Base-by-base conservation (phyloP, 805 yeast genomes). In the Metschnikowia proteae region DNA sequence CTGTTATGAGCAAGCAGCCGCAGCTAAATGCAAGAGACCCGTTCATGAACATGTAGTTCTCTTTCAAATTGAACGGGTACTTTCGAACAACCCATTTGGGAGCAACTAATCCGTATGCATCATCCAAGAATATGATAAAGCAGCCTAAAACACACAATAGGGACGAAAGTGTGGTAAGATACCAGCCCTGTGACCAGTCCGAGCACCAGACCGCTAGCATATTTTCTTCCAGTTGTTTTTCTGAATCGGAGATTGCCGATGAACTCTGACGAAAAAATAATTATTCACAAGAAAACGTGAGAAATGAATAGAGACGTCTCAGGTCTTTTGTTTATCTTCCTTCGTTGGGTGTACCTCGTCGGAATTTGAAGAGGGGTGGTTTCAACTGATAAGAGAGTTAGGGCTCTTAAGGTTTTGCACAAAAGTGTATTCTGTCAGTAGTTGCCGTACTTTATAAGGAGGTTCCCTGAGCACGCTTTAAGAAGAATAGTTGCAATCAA, bases 1-100 rank as follows among this genome's bases (percentile, higher is more conserved):
- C 80, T 0, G 97, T 89, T 59, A 90, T 81, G 1, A 84, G 50
- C 64, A 92, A 75, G 26, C 96, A 88, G 0, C 99, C 98, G 0
- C 92, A 74, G 54, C 91, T 82, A 43, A 91, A 66, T 0, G 94
- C 79, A 28, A 92, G 74, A 2, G 96, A 85, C 31, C 82, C 82
- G 35, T 87, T 82, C 52, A 92, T 74, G 61, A 91, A 83, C 10
- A 68, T 65, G 33, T 84, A 79, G 61, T 85, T 83, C 47, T 79
- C 76, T 46, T 78, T 74, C 38, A 86, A 73, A 34, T 75, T 68
- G 61, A 86, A 83, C 1, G 76, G 75, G 53, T 69, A 67, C 38
- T 56, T 59, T 6, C 51, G 54, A 2, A 78, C 76, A 47, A 70
- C 53, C 45, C 53, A 58, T 5, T 71, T 77, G 30, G 84, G 76